Conservation (phyloP, 495 filamentous ascomycete species). For the Peziza echinospora region DNA sequence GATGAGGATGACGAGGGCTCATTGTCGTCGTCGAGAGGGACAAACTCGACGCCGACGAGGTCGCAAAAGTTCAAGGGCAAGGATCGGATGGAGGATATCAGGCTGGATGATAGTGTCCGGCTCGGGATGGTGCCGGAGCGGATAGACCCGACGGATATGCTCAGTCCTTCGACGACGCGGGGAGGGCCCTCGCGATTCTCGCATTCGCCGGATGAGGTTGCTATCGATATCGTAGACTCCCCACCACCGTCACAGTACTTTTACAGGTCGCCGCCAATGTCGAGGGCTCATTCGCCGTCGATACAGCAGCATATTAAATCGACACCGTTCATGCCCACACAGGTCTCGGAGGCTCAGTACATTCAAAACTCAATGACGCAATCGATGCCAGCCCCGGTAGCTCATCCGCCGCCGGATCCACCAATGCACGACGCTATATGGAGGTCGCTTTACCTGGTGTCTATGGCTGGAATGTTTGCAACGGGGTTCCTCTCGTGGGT, state of each 20-base stretch:
- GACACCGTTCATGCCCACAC: constrained; percentile 27
- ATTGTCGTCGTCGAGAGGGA: neutral
- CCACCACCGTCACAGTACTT: constrained; percentile 64
- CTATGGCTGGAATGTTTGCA: constrained; percentile 57
- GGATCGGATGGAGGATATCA: constrained; percentile 67
- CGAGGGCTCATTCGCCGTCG: constrained; percentile 13
- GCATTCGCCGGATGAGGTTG: constrained; percentile 35
- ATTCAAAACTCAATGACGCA: constrained; percentile 7
- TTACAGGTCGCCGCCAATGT: constrained; percentile 37
- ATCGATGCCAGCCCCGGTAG: constrained; percentile 29
- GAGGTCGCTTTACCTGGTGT: constrained; percentile 75
- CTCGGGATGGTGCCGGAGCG: constrained; percentile 18
- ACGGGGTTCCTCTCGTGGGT: constrained; percentile 74
- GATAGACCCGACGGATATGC: constrained; percentile 18
- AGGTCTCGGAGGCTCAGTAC: constrained; percentile 22
- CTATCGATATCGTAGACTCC: constrained; percentile 40
- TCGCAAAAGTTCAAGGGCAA: constrained; percentile 18
- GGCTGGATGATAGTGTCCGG: constrained; percentile 46
- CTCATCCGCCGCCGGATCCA: constrained; percentile 26
- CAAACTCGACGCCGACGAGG: neutral
- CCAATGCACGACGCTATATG: constrained; percentile 66
- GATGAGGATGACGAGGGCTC: too few relatives aligned
- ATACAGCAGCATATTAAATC: constrained; percentile 15
- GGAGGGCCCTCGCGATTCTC: neutral
- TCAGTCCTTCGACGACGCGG: constrained; percentile 4